Base-by-base conservation (phyloP, 768 basidiomycete species). In the Russula abietina region DNA sequence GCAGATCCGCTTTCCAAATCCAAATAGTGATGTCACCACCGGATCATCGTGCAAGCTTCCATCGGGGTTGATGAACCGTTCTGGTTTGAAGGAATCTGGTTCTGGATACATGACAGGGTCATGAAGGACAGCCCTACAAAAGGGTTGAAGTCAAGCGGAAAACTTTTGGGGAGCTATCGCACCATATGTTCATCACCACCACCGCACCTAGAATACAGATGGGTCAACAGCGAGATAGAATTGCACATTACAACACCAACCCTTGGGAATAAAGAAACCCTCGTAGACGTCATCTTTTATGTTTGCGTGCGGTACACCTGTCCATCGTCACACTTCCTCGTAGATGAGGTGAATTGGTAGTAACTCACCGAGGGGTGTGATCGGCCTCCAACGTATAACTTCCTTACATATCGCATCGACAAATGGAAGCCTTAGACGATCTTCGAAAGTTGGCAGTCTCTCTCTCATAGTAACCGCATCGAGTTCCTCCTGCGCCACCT, bases 141-240 rank as follows among this genome's bases (percentile, higher is more conserved):
- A 19, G 8, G 19, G 30, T 51, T 26, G 24, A 24, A 5, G 24
- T 11, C 2, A 26, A 10, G 11, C 9, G 2, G 9, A 19, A 26
- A n/a, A 28, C 5, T 3, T 30, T 17, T 17, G 8, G 39, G 17
- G 5, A 22, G 32, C 14, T 16, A 36, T 36, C 45, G 26, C 1
- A 67, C 70, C 68, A 69, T 14, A 41, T 53, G 52, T 71, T 70
- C 5, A 60, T 60, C 3, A 68, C 33, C 32, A 71, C 36, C 17
- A 66, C 14, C 32, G 70, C 38, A 4, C 67, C 70, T 38, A 10
- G 11, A 32, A 46, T 11, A 45, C 32, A 32, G 4, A 43, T 28
- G 8, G 33, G 1, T 17, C 17, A 46, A 26, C 17, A 26, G 3
- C 14, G 14, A 11, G 10, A 30, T 7, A 16, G 22, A 26, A 19